Base-by-base conservation (phyloP, 345 rosid species). In the Moricandia arvensis region DNA sequence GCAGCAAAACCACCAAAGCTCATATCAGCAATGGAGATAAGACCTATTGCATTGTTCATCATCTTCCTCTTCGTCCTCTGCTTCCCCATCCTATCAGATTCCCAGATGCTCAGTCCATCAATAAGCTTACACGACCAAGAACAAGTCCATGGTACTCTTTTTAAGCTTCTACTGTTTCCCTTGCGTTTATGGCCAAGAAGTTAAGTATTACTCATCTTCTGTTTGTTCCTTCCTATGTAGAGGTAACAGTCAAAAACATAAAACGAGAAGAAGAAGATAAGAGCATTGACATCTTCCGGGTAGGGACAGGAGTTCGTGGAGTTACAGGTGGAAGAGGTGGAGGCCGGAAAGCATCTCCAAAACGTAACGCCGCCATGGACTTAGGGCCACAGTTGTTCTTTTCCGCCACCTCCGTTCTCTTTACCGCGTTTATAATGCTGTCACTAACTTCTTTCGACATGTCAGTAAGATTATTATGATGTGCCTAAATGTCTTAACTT, bases 341-440 rank as follows among this genome's bases (percentile, higher is more conserved):
- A 24, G 77, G 81, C 38, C 73, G 77, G 57, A 78, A 72, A 72
- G 57, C 69, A 72, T 3, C 57, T 72, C 81, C 76, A 1, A 78
- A 78, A 51, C 64, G 73, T 29, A 78, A 60, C 6, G 57, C 77
- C 5, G 29, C 73, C 59, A 37, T 3, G 6, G 73, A 26, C 59
- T 21, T 21, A 21, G 24, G 2, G 27, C 69, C 73, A 51, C 18
- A 6, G 29, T 59, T 66, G 68, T 27, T 72, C 34, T 71, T 77
- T 68, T 77, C 80, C 3, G 10, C 47, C 57, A 49, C 51, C 27
- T 71, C 76, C 0, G 29, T 66, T 37, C 47, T 78, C 58, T 59
- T 78, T 13, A 72, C 68, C 43, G 18, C 27, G 4, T 59, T 51
- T 1, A 13, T 71, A 29, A 60, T 78, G 77, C 41, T 72, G 59